Conservation (phyloP, 1,139 yeast genomes). For the Petasospora rhodanensis region DNA sequence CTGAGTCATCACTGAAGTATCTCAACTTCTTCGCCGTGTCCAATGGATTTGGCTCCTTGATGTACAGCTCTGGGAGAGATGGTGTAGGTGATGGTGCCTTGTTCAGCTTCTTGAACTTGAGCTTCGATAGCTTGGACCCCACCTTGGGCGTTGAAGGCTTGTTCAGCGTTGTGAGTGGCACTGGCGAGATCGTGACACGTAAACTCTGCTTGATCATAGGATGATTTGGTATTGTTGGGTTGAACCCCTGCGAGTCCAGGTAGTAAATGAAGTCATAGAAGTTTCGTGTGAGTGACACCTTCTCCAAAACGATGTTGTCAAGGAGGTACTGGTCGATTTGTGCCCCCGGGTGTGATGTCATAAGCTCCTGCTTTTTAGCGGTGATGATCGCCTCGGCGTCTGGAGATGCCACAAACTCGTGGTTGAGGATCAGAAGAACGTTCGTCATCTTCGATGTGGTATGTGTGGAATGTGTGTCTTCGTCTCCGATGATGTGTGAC, state of each 20-base stretch:
- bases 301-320: conserved; percentile 23
- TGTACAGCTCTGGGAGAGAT: conserved; percentile 17
- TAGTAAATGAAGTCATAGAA: conserved; percentile 24
- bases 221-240: conserved; percentile 22
- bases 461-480: not conserved
- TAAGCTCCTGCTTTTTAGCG: conserved; percentile 17
- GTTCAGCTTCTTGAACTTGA: conserved; percentile 23
- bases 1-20: conserved; percentile 21
- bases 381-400: conserved; percentile 21
- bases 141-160: conserved; percentile 11
- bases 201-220: conserved; percentile 17
- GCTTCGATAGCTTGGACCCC: conserved; percentile 23
- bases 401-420: conserved; percentile 21
- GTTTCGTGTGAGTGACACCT: conserved; percentile 17
- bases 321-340: conserved; percentile 23
- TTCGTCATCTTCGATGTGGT: conserved; percentile 14
- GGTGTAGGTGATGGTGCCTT: conserved; percentile 18
- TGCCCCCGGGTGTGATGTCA: conserved; percentile 9
- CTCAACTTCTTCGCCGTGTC: conserved; percentile 22
- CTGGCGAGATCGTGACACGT: conserved; percentile 2
- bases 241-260: conserved; percentile 20
- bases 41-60: conserved; percentile 24
- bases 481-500: no score
- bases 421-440: conserved; percentile 24
- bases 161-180: conserved; percentile 4